Percentiles rank a stretch among this genome's conserved stretches.
phyloP scores from a whole-genome alignment of 108 stramenopile species.

The Cyclotella baltica region DNA sequence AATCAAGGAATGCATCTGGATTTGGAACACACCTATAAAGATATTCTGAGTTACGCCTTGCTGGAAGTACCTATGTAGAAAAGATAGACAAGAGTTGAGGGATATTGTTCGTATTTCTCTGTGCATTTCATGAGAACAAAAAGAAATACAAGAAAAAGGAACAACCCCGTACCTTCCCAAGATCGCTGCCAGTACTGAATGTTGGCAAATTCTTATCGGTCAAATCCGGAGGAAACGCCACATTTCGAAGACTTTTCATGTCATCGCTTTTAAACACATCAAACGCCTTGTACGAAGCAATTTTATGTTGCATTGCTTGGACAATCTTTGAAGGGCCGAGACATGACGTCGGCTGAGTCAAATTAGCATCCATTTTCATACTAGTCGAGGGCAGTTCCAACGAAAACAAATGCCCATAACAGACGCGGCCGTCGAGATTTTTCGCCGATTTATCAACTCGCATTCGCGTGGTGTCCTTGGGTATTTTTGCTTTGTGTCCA shows the following conservation, averaged over 20 bases:
- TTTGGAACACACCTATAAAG: not conserved
- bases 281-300: not conserved
- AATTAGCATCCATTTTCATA: slow-evolving; percentile 27
- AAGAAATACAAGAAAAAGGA: not conserved
- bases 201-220: slow-evolving; percentile 21
- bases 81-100: not conserved
- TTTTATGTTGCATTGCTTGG: slow-evolving; percentile 11
- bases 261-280: slow-evolving; percentile 14
- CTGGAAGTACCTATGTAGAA: slow-evolving; percentile 9
- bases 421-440: slow-evolving; percentile 23
- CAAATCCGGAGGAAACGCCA: slow-evolving; percentile 19
- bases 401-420: slow-evolving; percentile 24
- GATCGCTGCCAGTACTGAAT: slow-evolving; percentile 5
- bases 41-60: slow-evolving; percentile 10
- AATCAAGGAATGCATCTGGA: not conserved
- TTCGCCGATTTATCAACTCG: slow-evolving; percentile 7
- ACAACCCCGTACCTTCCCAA: slow-evolving; percentile 15
- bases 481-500: slow-evolving; percentile 2
- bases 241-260: slow-evolving; percentile 21
- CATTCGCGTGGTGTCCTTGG: slow-evolving; percentile 17
- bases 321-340: slow-evolving; percentile 12
- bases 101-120: too few relatives aligned
- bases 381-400: slow-evolving; percentile 9
- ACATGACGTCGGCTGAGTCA: slow-evolving; percentile 27
- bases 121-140: not conserved